Evolutionary conservation across 345 rosid genomes (phyloP), one percentile per base, ranked within the genome.

Genomic region (Camelina sativa): DNA sequence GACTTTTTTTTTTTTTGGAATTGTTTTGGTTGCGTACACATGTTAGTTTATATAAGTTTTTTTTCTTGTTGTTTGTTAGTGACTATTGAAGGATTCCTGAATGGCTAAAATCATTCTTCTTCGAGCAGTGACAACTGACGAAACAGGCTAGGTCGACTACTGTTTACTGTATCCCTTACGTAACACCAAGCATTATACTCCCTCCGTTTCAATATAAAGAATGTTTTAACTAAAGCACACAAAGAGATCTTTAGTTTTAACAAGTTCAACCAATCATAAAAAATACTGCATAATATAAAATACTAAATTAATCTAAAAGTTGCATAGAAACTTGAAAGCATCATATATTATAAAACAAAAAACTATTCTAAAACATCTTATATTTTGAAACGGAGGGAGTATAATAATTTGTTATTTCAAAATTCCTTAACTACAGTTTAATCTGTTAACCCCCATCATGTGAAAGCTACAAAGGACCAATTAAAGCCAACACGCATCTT

Each of bases 401-500:
- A 16, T 55, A 11, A 64, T 47, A 47, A 57, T 32, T 32, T 15
- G 4, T 44, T 8, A 56, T 10, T 17, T 17, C 20, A 17, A 23
- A 17, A 38, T 37, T 65, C 41, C 38, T 35, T 68, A 44, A 68
- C 35, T 15, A 46, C 69, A 75, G 47, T 23, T 48, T 67, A 75
- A 75, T 12, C 35, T 48, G 46, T 34, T 66, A 51, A 35, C 17
- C 52, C 28, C 62, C 62, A 59, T 65, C 68, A 72, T 65, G 77
- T 66, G 73, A 60, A 70, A 77, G 76, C 30, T 55, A 63, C 20
- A 41, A 65, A 56, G 73, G 32, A 72, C 77, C 73, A 59, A 66
- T 72, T 58, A 65, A 66, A 77, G 76, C 54, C 28, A 71, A 57
- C 7, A 65, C 62, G 72, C 73, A 71, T 72, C 76, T 65, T 72